Evolutionary conservation across 2,329 filamentous ascomycete species (phyloP), one percentile per base, ranked within the genome.

Genomic region (Chalaropsis thielavioides): DNA sequence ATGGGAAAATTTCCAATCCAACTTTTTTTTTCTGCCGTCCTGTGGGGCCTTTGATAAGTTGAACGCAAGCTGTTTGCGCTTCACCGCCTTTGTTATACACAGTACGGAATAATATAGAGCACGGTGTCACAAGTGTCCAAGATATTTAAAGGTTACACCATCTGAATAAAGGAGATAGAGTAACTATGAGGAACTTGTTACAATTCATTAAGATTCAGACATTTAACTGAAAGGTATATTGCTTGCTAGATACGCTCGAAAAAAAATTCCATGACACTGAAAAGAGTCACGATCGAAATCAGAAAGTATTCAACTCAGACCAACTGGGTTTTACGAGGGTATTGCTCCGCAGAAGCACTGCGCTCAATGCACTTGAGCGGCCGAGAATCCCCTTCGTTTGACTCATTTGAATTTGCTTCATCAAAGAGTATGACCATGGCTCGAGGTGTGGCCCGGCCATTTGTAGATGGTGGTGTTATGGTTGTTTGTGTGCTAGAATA

Each of bases 11-110:
- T 66, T 66, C 61, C 60, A 46, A 46, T 64, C 60, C 31, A 62
- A 54, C 43, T 63, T 46, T 63, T 60, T 56, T 66, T 66, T 66
- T 66, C 65, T 66, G 65, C 65, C 65, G 56, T 13, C 46, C 41
- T 66, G 62, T 66, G 65, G 65, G 65, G 62, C 65, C 40, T 11
- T 22, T 41, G 54, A 61, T 54, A 49, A 46, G 43, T 19, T 56
- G 7, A 24, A 56, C 38, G 46, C 15, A 11, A 44, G 38, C n/a
- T n/a, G 24, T 38, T 66, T 64, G 65, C 62, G 65, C 61, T 61
- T 66, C 62, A 66, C 65, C 65, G 65, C 65, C 24, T 62, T 66
- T 43, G 24, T 31, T 22, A 0, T n/a, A n/a, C n/a, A 43, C 44
- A n/a, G 62, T 64, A 10, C 15, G 11, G n/a, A 46, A 3, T 64